Percentiles rank a stretch among this genome's conserved stretches.
Evolutionary conservation across 1,284 basidiomycete genomes (phyloP).

Genomic region (Ceratobasidium sp.): DNA sequence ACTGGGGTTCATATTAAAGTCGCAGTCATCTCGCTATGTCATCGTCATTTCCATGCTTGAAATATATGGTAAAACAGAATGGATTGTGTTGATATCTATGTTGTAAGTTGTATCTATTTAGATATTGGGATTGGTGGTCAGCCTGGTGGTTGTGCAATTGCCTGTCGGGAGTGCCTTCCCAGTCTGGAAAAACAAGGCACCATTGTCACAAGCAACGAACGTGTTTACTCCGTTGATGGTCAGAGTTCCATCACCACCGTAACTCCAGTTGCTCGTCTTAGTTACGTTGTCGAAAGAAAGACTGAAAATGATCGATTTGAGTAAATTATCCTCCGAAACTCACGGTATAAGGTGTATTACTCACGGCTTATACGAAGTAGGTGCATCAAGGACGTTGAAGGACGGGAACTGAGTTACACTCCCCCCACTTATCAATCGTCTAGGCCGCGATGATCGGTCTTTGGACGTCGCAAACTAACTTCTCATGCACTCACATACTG

Average conservation of each 20-base stretch:
- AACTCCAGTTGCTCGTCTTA: constrained; percentile 16
- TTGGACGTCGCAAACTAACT: no score
- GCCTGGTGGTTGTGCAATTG: constrained; percentile 30
- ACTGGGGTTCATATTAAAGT: no score
- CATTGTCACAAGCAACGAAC: constrained; percentile 19
- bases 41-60: neutral
- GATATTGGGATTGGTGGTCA: neutral
- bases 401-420: neutral
- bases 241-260: neutral
- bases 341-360: neutral
- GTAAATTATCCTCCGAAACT: no score
- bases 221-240: constrained; percentile 5
- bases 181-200: constrained; percentile 31
- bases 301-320: neutral
- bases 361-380: constrained; percentile 35
- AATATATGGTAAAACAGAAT: neutral
- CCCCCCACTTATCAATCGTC: neutral
- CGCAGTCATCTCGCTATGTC: no score
- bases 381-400: constrained; percentile 22
- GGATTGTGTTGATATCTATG: no score
- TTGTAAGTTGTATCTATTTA: neutral
- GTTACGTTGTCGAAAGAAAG: neutral
- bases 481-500: neutral
- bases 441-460: neutral
- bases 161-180: constrained; percentile 18